Percentiles rank a stretch among this genome's conserved stretches.
Evolutionary conservation across 108 stramenopile species (phyloP).

Genomic region (Nitzschia sp.): DNA sequence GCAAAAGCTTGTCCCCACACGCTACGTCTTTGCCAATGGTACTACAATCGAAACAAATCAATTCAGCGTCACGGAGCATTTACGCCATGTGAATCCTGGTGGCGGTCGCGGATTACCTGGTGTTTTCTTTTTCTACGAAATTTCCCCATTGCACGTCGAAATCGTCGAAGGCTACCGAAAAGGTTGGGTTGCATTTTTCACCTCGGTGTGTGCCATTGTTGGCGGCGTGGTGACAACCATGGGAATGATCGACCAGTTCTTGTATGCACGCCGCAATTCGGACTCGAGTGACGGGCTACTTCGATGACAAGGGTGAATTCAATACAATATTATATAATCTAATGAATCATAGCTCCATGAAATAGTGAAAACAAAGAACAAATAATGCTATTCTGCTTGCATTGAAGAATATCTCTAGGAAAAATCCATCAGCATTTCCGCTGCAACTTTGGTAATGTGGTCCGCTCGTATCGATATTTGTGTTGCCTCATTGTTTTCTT

Average conservation of each 20-base stretch:
- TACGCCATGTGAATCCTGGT: slow-evolving; percentile 92
- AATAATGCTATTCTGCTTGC: background rate
- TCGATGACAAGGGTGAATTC: too few relatives aligned
- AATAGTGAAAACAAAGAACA: slow-evolving; percentile 1
- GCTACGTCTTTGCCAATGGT: slow-evolving; percentile 77
- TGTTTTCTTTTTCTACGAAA: slow-evolving; percentile 98
- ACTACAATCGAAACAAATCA: slow-evolving; percentile 87
- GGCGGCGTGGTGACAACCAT: slow-evolving; percentile 88
- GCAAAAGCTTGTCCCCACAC: slow-evolving; percentile 93
- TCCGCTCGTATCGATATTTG: slow-evolving; percentile 29
- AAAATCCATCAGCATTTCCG: slow-evolving; percentile 47
- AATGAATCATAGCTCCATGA: too few relatives aligned
- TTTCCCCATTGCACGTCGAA: slow-evolving; percentile 89
- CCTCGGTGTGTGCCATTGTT: slow-evolving; percentile 84
- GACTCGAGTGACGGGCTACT: background rate
- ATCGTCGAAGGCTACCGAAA: slow-evolving; percentile 84
- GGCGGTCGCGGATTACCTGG: slow-evolving; percentile 89
- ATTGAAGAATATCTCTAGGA: slow-evolving; percentile 8
- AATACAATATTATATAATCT: too few relatives aligned
- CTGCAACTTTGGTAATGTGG: slow-evolving; percentile 50
- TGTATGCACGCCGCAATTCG: slow-evolving; percentile 39
- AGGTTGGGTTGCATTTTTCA: slow-evolving; percentile 85
- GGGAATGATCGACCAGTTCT: slow-evolving; percentile 74
- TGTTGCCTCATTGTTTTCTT: slow-evolving; percentile 9
- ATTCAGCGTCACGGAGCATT: slow-evolving; percentile 96